Evolutionary conservation across 1,139 yeast species (phyloP).

Genomic region (Nakaseomyces uthaithaninus): DNA sequence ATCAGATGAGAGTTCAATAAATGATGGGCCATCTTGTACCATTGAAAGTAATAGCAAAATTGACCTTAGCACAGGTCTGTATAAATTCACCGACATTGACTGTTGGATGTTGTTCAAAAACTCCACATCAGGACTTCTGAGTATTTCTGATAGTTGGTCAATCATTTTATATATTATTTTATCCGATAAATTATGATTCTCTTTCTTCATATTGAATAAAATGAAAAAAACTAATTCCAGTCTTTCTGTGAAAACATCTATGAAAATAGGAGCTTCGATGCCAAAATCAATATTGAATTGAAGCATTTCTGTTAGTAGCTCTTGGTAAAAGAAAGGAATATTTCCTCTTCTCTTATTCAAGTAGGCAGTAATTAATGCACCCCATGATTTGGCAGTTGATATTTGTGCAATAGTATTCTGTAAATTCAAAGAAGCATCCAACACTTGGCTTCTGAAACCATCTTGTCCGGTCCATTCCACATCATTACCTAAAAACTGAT

Average conservation of each 20-base stretch:
- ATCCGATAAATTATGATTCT: constrained; percentile 27
- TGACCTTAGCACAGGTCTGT: constrained; percentile 55
- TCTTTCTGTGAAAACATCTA: constrained; percentile 51
- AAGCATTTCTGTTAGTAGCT: constrained; percentile 44
- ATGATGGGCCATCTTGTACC: constrained; percentile 37
- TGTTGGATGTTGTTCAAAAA: constrained; percentile 38
- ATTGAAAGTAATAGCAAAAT: constrained; percentile 43
- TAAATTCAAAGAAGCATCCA: constrained; percentile 53
- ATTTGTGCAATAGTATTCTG: constrained; percentile 64
- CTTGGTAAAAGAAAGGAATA: constrained; percentile 36
- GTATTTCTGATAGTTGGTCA: constrained; percentile 30
- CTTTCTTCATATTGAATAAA: constrained; percentile 38
- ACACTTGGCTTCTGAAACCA: constrained; percentile 45
- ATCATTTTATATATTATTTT: constrained; percentile 11
- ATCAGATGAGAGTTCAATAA: constrained; percentile 44
- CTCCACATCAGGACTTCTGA: constrained; percentile 40
- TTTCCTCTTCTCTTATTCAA: constrained; percentile 34
- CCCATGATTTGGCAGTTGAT: constrained; percentile 64
- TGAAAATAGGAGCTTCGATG: constrained; percentile 41
- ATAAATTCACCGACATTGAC: constrained; percentile 36
- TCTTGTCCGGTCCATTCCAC: constrained; percentile 40
- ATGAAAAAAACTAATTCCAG: constrained; percentile 64
- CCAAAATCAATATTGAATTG: constrained; percentile 48
- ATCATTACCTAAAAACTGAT: constrained; percentile 43
- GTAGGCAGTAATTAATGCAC: constrained; percentile 64